A percentile compares a stretch with the other conserved stretches of the same genome.
Conservation (phyloP, 768 basidiomycete genomes). For the Suillus subluteus region DNA sequence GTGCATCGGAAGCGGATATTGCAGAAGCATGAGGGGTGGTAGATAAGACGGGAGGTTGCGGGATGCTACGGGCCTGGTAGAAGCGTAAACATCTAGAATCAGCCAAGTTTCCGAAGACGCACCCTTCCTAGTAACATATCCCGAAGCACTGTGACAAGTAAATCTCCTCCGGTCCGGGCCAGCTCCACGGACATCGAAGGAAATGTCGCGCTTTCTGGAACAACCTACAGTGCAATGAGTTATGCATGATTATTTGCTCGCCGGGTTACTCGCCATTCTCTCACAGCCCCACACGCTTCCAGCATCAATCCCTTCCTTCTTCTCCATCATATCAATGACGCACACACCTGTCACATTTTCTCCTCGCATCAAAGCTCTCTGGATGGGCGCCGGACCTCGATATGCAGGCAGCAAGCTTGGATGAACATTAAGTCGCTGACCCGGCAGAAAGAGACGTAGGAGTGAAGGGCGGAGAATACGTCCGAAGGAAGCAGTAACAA, state of each 20-base stretch:
- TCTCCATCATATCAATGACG: slow-evolving; percentile 74
- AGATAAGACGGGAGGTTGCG: slow-evolving; percentile 44
- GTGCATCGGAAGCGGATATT: slow-evolving; percentile 56
- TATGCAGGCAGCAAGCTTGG: slow-evolving; percentile 86
- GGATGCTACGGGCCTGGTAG: slow-evolving; percentile 47
- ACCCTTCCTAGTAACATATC: slow-evolving; percentile 63
- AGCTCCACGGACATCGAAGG: slow-evolving; percentile 56
- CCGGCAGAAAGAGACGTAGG: slow-evolving; percentile 61
- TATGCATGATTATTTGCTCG: neutral
- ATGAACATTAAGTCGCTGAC: slow-evolving; percentile 81
- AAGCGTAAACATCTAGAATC: slow-evolving; percentile 3
- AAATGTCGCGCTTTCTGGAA: slow-evolving; percentile 59
- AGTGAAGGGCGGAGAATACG: slow-evolving; percentile 72
- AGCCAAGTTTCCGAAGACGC: slow-evolving; percentile 14
- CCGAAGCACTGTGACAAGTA: slow-evolving; percentile 73
- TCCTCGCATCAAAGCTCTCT: slow-evolving; percentile 74
- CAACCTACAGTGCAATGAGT: slow-evolving; percentile 41
- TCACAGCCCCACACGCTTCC: slow-evolving; percentile 69
- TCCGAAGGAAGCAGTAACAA: slow-evolving; percentile 91
- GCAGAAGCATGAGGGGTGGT: slow-evolving; percentile 56
- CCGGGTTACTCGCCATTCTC: slow-evolving; percentile 49
- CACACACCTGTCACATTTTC: slow-evolving; percentile 77
- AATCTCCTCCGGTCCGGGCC: slow-evolving; percentile 63
- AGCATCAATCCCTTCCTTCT: slow-evolving; percentile 73
- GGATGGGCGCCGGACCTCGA: slow-evolving; percentile 92